phyloP scores from a whole-genome alignment of 1,284 basidiomycete species.

The Rhizoctonia solani region DNA sequence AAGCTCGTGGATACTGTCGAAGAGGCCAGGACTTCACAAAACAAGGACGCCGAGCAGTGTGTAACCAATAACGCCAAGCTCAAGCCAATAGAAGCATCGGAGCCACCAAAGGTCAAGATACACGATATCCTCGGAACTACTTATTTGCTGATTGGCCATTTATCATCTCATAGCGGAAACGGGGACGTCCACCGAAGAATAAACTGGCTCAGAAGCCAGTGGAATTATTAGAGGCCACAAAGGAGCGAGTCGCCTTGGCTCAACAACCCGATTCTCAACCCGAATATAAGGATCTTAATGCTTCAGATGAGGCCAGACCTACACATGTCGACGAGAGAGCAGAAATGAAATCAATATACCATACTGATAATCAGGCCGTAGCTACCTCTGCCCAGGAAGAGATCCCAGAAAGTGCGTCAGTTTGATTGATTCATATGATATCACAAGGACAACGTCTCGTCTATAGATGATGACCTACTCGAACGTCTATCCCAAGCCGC shows the following conservation, averaged over 20 bases:
- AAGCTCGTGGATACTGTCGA: background rate
- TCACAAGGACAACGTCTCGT: too few species aligned
- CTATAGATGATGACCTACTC: background rate
- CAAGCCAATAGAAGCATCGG: too few species aligned
- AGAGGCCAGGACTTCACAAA: too few species aligned
- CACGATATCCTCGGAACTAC: background rate
- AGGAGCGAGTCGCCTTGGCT: background rate
- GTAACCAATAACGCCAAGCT: too few species aligned
- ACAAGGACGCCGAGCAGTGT: too few species aligned
- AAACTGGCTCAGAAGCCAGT: background rate
- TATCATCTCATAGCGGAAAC: background rate
- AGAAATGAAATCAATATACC: too few species aligned
- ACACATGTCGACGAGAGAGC: too few species aligned
- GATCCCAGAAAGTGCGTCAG: too few species aligned
- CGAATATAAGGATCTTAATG: background rate
- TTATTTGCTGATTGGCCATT: background rate
- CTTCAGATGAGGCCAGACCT: too few species aligned
- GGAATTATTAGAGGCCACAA: background rate
- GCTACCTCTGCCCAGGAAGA: too few species aligned
- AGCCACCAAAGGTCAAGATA: background rate
- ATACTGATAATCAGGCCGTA: too few species aligned
- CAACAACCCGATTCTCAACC: background rate
- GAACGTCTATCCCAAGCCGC: slow-evolving; percentile 14
- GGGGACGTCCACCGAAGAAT: background rate
- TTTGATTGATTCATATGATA: background rate